A percentile compares a stretch with the other conserved stretches of the same genome.
These are phyloP conservation scores for Nothophytophthora sp. DNA, from an alignment of 352 stramenopile species.

Conservation along the genomic window DNA sequence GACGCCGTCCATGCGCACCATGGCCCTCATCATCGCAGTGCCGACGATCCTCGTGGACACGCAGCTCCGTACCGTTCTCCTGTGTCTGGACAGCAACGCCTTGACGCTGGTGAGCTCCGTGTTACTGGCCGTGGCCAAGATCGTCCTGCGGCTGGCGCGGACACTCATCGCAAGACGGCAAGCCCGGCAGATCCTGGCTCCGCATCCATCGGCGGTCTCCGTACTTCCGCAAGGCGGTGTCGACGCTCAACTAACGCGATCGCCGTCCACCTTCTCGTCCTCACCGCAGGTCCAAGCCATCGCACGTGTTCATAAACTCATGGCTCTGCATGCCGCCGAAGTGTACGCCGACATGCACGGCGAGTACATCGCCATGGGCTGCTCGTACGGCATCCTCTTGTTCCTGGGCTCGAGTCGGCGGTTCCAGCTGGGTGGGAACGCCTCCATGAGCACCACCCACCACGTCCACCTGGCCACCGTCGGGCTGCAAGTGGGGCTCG, in stretches of 20 bases:
- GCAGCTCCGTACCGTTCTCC: constrained; percentile 25
- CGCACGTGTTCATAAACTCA: constrained; percentile 20
- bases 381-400: constrained; percentile 25
- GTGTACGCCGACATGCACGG: constrained; percentile 54
- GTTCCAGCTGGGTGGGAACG: constrained; percentile 12
- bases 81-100: constrained; percentile 21
- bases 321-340: constrained; percentile 35
- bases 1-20: constrained; percentile 15
- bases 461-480: constrained; percentile 11
- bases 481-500: constrained; percentile 15
- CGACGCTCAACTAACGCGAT: constrained; percentile 2
- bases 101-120: constrained; percentile 13
- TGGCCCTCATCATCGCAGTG: constrained; percentile 26
- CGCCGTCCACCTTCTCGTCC: constrained; percentile 1
- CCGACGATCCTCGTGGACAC: constrained; percentile 30
- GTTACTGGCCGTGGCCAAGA: constrained; percentile 19
- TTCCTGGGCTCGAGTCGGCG: constrained; percentile 18
- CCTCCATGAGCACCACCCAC: constrained; percentile 6
- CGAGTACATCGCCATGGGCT: constrained; percentile 50
- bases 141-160: constrained; percentile 5
- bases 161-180: constrained; percentile 6
- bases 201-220: constrained; percentile 6
- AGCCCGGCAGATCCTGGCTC: constrained; percentile 1
- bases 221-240: neutral
- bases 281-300: constrained; percentile 12